A percentile compares a stretch with the other conserved stretches of the same genome.
phyloP scores from a whole-genome alignment of 164 flowering plant species.

The Houttuynia cordata region DNA sequence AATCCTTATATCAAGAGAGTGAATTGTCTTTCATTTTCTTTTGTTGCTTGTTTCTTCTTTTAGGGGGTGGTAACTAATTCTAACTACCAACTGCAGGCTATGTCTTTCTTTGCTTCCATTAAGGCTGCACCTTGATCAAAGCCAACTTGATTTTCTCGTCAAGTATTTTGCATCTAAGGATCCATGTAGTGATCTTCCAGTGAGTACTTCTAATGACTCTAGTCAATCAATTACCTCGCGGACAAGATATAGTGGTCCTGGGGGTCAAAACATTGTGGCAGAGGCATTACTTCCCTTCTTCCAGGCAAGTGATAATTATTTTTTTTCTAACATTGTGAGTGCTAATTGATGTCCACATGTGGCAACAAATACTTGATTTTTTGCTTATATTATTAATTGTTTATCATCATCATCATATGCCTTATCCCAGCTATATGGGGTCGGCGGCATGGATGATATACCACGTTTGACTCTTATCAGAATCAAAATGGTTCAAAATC shows the following conservation, averaged over 20 bases:
- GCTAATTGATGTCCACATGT: neutral
- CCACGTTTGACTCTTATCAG: too few relatives aligned
- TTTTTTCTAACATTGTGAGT: too few relatives aligned
- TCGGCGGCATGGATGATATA: too few relatives aligned
- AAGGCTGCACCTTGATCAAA: conserved; percentile 85
- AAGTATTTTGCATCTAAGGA: conserved; percentile 47
- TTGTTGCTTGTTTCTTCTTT: neutral
- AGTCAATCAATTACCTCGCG: conserved; percentile 19
- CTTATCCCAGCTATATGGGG: too few relatives aligned
- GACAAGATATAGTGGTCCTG: conserved; percentile 15
- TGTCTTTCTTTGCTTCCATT: conserved; percentile 64
- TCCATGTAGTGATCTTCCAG: conserved; percentile 25
- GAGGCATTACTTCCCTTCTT: conserved; percentile 97
- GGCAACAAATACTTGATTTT: neutral
- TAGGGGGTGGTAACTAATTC: neutral
- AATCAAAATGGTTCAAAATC: too few relatives aligned
- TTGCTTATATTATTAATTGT: neutral
- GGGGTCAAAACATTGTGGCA: conserved; percentile 31
- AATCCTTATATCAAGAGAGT: too few relatives aligned
- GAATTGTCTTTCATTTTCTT: neutral
- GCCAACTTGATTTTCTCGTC: conserved; percentile 86
- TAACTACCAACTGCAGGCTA: conserved; percentile 37
- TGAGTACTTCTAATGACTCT: conserved; percentile 20
- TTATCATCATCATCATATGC: too few relatives aligned
- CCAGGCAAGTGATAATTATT: conserved; percentile 76